Conservation (phyloP, 192 early-diverging fungal species). For the Globomyces pollinis-pini region DNA sequence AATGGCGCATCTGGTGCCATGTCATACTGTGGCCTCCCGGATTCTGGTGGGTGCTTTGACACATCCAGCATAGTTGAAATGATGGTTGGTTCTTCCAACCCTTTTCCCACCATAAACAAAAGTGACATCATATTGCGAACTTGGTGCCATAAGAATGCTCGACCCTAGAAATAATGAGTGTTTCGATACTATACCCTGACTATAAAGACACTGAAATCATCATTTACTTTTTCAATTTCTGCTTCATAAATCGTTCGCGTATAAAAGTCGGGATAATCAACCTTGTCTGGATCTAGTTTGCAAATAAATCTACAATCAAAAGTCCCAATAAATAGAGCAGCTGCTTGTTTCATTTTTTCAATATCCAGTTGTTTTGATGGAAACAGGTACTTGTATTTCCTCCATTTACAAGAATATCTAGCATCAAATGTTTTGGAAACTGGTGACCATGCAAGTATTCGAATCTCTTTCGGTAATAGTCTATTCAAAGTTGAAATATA, state of each 20-base stretch:
- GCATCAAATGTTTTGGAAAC: constrained; percentile 72
- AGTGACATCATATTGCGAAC: constrained; percentile 94
- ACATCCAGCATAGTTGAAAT: constrained; percentile 65
- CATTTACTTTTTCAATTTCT: constrained; percentile 38
- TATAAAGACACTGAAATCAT: constrained; percentile 60
- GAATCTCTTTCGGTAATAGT: constrained; percentile 77
- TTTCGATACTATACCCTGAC: constrained; percentile 57
- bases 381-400: constrained; percentile 93
- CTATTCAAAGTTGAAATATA: constrained; percentile 81
- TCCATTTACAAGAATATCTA: constrained; percentile 72
- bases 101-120: constrained; percentile 76
- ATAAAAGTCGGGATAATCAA: constrained; percentile 49
- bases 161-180: constrained; percentile 38
- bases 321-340: constrained; percentile 59
- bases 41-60: constrained; percentile 23
- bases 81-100: constrained; percentile 65
- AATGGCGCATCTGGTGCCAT: constrained; percentile 88
- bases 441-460: constrained; percentile 86
- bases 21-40: constrained; percentile 77
- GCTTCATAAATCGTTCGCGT: constrained; percentile 63
- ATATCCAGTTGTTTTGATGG: constrained; percentile 60
- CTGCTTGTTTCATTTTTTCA: constrained; percentile 66
- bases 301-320: constrained; percentile 97
- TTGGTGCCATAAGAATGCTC: constrained; percentile 96
- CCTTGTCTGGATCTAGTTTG: constrained; percentile 84